phyloP scores from a whole-genome alignment of 176 grass and related monocot species.

The Oryza meyeriana region DNA sequence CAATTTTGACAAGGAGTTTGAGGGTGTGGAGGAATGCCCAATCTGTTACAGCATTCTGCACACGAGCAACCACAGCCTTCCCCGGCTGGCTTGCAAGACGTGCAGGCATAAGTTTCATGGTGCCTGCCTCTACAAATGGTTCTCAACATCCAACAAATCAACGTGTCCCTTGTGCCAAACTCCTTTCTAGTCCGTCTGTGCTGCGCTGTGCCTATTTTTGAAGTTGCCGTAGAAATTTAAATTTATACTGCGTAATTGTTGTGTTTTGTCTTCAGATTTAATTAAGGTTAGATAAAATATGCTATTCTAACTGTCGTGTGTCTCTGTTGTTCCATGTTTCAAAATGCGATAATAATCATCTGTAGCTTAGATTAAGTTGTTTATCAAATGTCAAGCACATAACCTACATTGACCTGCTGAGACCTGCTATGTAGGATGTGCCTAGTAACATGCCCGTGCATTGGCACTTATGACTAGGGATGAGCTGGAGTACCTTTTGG shows the following conservation, averaged over 20 bases:
- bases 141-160: slow-evolving; percentile 96
- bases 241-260: neutral
- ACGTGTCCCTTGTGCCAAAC: slow-evolving; percentile 94
- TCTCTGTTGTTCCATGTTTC: no score
- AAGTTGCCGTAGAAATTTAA: neutral
- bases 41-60: slow-evolving; percentile 97
- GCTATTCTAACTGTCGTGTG: no score
- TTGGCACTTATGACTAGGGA: no score
- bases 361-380: no score
- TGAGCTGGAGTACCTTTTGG: no score
- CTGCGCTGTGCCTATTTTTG: neutral
- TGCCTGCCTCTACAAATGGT: slow-evolving; percentile 97
- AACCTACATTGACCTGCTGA: no score
- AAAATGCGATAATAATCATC: no score
- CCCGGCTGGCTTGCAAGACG: slow-evolving; percentile 86
- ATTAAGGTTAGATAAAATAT: neutral
- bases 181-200: slow-evolving; percentile 53
- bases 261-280: neutral
- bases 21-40: slow-evolving; percentile 92
- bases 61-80: slow-evolving; percentile 87
- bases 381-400: no score
- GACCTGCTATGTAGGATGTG: no score
- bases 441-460: no score
- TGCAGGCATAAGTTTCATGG: slow-evolving; percentile 96
- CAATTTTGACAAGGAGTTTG: slow-evolving; percentile 97